Base-by-base conservation (phyloP, 495 filamentous ascomycete species). In the Arthonia radiata region DNA sequence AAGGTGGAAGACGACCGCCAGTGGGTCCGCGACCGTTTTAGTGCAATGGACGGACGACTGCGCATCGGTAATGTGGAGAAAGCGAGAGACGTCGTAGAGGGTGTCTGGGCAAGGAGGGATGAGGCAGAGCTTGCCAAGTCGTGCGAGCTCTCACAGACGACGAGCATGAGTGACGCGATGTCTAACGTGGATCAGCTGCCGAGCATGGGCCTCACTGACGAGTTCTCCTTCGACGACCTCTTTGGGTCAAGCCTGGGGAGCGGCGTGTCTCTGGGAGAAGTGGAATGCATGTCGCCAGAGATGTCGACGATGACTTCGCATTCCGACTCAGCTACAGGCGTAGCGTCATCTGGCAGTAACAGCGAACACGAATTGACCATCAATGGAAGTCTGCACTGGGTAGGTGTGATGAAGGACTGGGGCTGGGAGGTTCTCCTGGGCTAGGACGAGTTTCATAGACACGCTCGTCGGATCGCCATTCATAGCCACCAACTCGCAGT, bases 401-500 rank as follows among this genome's bases (percentile, higher is more conserved):
- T 71, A 8, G 67, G 70, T 30, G 69, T 81, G 24, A 81, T 81
- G 74, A 62, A 64, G 32, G 72, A 78, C 31, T 75, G 66, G 65
- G 52, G 58, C 10, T 81, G 74, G 74, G 74, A 80, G n/a, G n/a
- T n/a, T n/a, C n/a, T n/a, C n/a, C n/a, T n/a, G n/a, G n/a, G n/a
- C n/a, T n/a, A n/a, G n/a, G n/a, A n/a, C n/a, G n/a, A n/a, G n/a
- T n/a, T n/a, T n/a, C n/a, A n/a, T n/a, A n/a, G n/a, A n/a, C n/a
- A n/a, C n/a, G n/a, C n/a, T n/a, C n/a, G n/a, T n/a, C n/a, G n/a
- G n/a, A n/a, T n/a, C n/a, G n/a, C n/a, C n/a, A n/a, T n/a, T n/a
- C n/a, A n/a, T n/a, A n/a, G n/a, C n/a, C n/a, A n/a, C n/a, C n/a
- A n/a, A n/a, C n/a, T n/a, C n/a, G n/a, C n/a, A n/a, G n/a, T n/a